Percentiles rank a stretch among this genome's conserved stretches.
Evolutionary conservation across 306 rosid genomes (phyloP).

Genomic region (Fagus crenata): DNA sequence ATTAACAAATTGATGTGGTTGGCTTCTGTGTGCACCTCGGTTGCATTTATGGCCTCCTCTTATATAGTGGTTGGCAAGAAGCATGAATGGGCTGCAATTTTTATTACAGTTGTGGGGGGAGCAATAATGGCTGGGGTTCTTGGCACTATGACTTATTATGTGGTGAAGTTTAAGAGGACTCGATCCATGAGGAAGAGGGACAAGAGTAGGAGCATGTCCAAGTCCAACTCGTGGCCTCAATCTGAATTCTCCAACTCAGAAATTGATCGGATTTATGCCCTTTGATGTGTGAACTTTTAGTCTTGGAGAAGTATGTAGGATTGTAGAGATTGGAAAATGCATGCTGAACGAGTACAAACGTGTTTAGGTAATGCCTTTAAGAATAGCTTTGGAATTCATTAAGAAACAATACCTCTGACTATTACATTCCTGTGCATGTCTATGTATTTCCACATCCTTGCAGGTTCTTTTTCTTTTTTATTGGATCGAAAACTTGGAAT

Average conservation of each 20-base stretch:
- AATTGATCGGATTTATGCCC: conserved; percentile 77
- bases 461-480: background rate
- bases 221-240: conserved; percentile 86
- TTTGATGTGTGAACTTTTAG: conserved; percentile 41
- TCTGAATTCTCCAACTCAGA: conserved; percentile 91
- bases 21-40: conserved; percentile 94
- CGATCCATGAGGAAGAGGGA: conserved; percentile 71
- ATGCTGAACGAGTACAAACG: conserved; percentile 19
- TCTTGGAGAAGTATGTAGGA: background rate
- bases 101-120: conserved; percentile 89
- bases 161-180: conserved; percentile 72
- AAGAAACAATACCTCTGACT: conserved; percentile 17
- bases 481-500: background rate
- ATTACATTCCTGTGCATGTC: background rate
- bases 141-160: conserved; percentile 97
- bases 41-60: conserved; percentile 90
- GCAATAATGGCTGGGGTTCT: conserved; percentile 87
- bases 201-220: conserved; percentile 79
- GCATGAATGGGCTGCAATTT: conserved; percentile 73
- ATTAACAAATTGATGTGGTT: conserved; percentile 97
- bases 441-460: background rate
- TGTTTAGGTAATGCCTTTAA: conserved; percentile 21
- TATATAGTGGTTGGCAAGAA: conserved; percentile 74
- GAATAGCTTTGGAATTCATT: conserved; percentile 35
- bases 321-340: conserved; percentile 15